Conservation (phyloP, 345 rosid genomes). For the Laguncularia racemosa region DNA sequence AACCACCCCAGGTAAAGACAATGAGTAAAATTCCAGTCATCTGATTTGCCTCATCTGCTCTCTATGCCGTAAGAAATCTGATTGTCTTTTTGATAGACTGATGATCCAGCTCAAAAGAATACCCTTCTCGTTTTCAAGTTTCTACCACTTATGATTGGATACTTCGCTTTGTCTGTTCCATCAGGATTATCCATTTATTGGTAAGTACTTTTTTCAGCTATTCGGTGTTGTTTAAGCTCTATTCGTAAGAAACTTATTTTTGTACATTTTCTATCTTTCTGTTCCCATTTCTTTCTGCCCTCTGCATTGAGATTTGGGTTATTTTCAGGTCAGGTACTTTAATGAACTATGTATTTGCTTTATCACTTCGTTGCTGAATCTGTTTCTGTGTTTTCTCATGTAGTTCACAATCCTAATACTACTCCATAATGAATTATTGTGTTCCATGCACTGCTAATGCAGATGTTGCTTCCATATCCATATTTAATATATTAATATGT, state of each 20-base stretch:
- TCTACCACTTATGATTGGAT: conserved; percentile 98
- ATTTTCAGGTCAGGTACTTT: no score
- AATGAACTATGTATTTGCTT: no score
- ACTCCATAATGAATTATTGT: no score
- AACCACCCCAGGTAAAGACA: conserved; percentile 89
- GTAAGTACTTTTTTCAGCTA: conserved; percentile 43
- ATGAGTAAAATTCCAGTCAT: conserved; percentile 4
- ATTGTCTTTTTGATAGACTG: conserved; percentile 54
- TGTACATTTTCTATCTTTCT: background rate
- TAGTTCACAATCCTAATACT: no score
- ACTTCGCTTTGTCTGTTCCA: conserved; percentile 97
- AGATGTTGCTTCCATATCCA: no score
- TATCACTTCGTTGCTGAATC: no score
- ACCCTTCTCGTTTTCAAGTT: conserved; percentile 89
- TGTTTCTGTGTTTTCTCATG: no score
- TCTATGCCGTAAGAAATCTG: background rate
- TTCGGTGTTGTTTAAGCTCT: background rate
- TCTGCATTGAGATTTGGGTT: no score
- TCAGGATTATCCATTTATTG: conserved; percentile 95
- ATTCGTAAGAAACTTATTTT: background rate
- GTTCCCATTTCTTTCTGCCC: conserved; percentile 1
- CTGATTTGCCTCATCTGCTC: background rate
- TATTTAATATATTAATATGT: background rate
- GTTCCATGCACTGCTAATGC: no score
- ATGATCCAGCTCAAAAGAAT: conserved; percentile 95